These are phyloP conservation scores for Starmerella ratchasimensis DNA, from an alignment of 805 yeast species.

Conservation along the genomic window DNA sequence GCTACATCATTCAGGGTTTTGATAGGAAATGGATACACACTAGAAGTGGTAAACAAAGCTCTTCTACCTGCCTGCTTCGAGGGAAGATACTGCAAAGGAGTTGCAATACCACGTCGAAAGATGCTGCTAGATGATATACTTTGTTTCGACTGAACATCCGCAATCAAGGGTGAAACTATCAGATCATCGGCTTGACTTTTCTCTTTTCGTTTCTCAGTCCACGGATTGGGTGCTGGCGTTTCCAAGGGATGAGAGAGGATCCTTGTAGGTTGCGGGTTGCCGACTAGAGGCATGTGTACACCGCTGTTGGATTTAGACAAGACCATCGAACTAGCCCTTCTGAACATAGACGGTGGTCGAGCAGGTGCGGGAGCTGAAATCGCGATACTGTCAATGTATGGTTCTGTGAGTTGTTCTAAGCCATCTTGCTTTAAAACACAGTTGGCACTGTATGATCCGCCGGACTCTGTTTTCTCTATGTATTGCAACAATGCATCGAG, in stretches of 20 bases:
- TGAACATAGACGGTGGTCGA: slow-evolving; percentile 11
- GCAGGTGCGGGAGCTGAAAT: not conserved
- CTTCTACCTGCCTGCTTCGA: slow-evolving; percentile 55
- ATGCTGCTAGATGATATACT: too few relatives aligned
- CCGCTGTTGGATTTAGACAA: slow-evolving; percentile 1
- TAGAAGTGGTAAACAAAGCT: slow-evolving; percentile 70
- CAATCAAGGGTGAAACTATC: too few relatives aligned
- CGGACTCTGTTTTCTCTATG: too few relatives aligned
- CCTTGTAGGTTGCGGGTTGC: too few relatives aligned
- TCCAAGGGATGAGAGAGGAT: too few relatives aligned
- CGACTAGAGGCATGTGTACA: not conserved
- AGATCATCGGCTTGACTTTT: too few relatives aligned
- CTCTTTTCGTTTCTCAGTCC: too few relatives aligned
- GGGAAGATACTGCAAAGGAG: slow-evolving; percentile 38
- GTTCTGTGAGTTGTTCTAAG: not conserved
- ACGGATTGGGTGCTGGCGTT: too few relatives aligned
- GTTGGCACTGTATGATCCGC: not conserved
- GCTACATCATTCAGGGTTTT: slow-evolving; percentile 84
- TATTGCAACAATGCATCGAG: too few relatives aligned
- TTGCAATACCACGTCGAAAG: slow-evolving; percentile 32
- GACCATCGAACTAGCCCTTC: slow-evolving; percentile 13
- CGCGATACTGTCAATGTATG: slow-evolving; percentile 3
- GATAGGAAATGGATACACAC: slow-evolving; percentile 62
- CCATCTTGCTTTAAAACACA: not conserved
- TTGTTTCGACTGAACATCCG: too few relatives aligned